These are phyloP conservation scores for Pyrus hybrid DNA, from an alignment of 331 rosid genomes.

Conservation along the genomic window DNA sequence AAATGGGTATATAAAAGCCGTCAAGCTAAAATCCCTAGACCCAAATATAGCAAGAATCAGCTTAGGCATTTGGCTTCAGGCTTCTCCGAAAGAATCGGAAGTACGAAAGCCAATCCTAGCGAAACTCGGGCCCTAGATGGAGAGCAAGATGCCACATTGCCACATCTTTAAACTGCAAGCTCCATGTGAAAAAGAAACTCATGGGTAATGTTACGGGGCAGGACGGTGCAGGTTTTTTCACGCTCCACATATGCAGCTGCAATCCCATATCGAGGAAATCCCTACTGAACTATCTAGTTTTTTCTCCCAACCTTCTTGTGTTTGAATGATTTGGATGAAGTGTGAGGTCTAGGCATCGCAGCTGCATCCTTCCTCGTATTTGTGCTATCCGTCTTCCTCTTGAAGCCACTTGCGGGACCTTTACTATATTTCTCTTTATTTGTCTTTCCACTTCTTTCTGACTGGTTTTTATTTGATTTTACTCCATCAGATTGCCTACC, in stretches of 20 bases:
- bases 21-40: too few species aligned
- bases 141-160: neutral
- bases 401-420: constrained; percentile 17
- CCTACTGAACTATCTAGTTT: neutral
- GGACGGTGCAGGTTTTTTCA: too few species aligned
- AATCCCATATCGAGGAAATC: neutral
- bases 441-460: constrained; percentile 17
- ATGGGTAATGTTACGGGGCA: neutral
- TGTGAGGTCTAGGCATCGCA: constrained; percentile 7
- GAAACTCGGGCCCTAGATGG: neutral
- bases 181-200: neutral
- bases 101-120: neutral
- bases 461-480: constrained; percentile 14
- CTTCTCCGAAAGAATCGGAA: neutral
- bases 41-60: neutral
- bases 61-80: neutral
- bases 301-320: constrained; percentile 12
- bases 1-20: too few species aligned
- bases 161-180: neutral
- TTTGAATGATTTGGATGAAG: constrained; percentile 24
- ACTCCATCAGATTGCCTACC: constrained; percentile 23
- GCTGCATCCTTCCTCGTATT: constrained; percentile 16
- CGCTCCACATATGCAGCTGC: too few species aligned
- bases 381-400: constrained; percentile 22
- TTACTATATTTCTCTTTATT: constrained; percentile 15